phyloP scores from a whole-genome alignment of 2,329 filamentous ascomycete species.

The Phialemoniopsis sp. region DNA sequence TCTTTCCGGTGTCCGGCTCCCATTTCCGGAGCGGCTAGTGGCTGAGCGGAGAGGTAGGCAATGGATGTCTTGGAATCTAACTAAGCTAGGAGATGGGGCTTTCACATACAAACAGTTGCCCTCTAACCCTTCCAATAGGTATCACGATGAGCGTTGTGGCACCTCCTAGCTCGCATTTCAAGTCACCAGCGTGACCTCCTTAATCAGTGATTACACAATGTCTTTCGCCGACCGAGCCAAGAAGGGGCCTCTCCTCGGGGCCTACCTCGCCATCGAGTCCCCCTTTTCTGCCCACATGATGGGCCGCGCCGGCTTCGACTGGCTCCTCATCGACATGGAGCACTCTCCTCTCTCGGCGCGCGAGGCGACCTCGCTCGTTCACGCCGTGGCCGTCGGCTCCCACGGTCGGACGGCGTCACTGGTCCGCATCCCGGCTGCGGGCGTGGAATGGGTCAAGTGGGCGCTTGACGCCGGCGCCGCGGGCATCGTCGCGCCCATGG shows the following conservation, averaged over 20 bases:
- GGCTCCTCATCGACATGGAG: constrained; percentile 32
- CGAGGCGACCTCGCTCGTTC: constrained; percentile 24
- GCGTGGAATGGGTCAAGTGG: constrained; percentile 59
- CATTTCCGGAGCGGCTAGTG: no score
- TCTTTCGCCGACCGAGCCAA: not conserved
- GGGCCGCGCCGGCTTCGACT: constrained; percentile 16
- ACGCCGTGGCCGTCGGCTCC: constrained; percentile 31
- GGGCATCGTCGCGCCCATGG: constrained; percentile 47
- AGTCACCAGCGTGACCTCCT: no score
- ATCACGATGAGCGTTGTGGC: no score
- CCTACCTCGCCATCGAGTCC: not conserved
- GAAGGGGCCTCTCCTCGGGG: not conserved
- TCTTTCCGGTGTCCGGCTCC: no score
- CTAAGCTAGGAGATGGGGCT: no score
- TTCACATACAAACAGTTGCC: no score
- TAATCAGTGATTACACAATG: no score
- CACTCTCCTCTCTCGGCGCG: constrained; percentile 29
- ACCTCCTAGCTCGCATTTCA: no score
- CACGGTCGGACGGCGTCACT: constrained; percentile 30
- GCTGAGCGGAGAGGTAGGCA: no score
- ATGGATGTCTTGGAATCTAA: no score
- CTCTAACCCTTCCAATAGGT: no score
- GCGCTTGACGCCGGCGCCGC: constrained; percentile 57
- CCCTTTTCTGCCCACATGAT: not conserved
- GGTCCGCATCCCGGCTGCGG: constrained; percentile 47